Base-by-base conservation (phyloP, 768 basidiomycete species). In the Hortiboletus campestris region DNA sequence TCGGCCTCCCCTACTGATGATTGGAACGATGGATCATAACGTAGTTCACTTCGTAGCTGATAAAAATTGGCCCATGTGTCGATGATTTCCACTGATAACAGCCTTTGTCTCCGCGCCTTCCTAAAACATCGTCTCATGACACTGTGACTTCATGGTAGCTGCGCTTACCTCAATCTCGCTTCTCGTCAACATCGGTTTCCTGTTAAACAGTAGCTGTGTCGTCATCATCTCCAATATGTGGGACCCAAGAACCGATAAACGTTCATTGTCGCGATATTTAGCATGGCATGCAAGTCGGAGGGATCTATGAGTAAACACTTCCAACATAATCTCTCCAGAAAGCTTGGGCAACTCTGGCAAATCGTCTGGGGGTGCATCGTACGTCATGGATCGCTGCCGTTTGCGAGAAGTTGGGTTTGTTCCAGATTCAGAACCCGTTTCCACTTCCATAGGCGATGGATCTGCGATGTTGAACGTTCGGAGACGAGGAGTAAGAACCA, bases 231-330 rank as follows among this genome's bases (percentile, higher is more conserved):
- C 75, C 50, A 87, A 70, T 36, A 77, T 77, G 46, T 72, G 57
- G 53, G 72, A 69, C 32, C 86, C 86, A 39, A 87, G 74, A 36
- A 74, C 70, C 35, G 79, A 70, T 54, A 88, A 68, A 50, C 84
- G 72, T 66, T 84, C 83, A 59, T 84, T 84, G 67, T 86, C 84
- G 58, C 72, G 73, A 64, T 76, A 79, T 75, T 75, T 57, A 64
- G 73, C 60, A 40, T 69, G 70, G 60, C 72, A 58, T 62, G 70
- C 64, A 67, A 72, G 77, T 48, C 82, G 77, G 47, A 90, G 75
- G 19, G 86, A 86, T 62, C 71, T 78, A 66, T 91, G 88, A 13
- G 86, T 88, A 62, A 81, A 89, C 49, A 88, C 84, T 61, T 86
- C 81, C 49, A 90, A 78, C 60, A 84, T 73, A 36, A 83, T 72